These are phyloP conservation scores for Aspergillus brunneoviolaceus DNA, from an alignment of 2,329 filamentous ascomycete genomes.

Conservation along the genomic window DNA sequence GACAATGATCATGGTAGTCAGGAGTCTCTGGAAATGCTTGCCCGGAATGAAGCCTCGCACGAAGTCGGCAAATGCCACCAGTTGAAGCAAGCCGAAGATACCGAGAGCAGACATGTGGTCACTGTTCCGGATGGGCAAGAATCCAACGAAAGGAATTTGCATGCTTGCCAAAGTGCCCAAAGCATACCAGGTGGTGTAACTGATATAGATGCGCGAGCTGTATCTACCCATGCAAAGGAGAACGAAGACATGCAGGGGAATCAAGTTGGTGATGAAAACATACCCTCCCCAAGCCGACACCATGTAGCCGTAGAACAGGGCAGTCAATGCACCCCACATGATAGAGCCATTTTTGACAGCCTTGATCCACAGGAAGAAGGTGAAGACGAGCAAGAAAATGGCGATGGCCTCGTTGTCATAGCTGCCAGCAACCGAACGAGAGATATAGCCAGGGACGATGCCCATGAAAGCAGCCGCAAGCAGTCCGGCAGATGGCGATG, in stretches of 20 bases:
- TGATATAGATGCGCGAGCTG: constrained; percentile 89
- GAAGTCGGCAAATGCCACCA: constrained; percentile 89
- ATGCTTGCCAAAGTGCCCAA: constrained; percentile 95
- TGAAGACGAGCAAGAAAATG: constrained; percentile 97
- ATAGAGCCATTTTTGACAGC: constrained; percentile 94
- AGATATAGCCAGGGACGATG: constrained; percentile 96
- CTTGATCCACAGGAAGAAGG: constrained; percentile 99
- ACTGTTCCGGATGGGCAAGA: constrained; percentile 91
- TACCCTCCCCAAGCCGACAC: constrained; percentile 99
- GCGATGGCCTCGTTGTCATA: constrained; percentile 99
- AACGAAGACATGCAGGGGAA: constrained; percentile 91
- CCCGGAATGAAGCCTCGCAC: constrained; percentile 83
- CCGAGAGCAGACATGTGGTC: constrained; percentile 98
- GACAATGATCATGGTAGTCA: constrained; percentile 71
- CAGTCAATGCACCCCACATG: constrained; percentile 92
- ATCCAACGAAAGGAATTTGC: constrained; percentile 99
- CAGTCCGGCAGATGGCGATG: constrained; percentile 90
- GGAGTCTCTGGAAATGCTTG: constrained; percentile 90
- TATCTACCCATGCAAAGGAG: constrained; percentile 96
- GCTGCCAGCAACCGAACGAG: constrained; percentile 92
- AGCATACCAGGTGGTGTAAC: constrained; percentile 97
- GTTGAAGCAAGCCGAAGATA: constrained; percentile 93
- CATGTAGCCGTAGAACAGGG: constrained; percentile 99
- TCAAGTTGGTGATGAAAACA: constrained; percentile 97
- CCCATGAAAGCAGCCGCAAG: constrained; percentile 96